These are phyloP conservation scores for Coniella lustricola DNA, from an alignment of 2,329 filamentous ascomycete species.

Conservation along the genomic window DNA sequence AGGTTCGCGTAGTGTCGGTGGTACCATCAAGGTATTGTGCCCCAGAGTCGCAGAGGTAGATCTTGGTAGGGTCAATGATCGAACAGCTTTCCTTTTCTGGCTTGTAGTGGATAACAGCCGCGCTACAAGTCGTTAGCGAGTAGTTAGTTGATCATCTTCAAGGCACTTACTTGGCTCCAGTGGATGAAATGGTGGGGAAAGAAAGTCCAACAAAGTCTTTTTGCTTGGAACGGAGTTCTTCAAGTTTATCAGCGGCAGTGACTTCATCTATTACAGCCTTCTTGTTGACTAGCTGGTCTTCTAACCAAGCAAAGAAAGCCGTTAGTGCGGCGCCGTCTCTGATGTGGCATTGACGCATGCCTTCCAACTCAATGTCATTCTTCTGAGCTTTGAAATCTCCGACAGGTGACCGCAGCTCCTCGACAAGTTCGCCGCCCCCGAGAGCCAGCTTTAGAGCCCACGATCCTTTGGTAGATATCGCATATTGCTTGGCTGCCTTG, in stretches of 20 bases:
- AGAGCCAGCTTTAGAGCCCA: constrained; percentile 87
- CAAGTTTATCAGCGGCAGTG: constrained; percentile 83
- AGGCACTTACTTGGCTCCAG: constrained; percentile 60
- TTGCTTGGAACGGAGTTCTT: constrained; percentile 61
- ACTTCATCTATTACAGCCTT: constrained; percentile 77
- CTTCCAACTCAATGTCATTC: constrained; percentile 80
- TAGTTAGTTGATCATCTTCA: neutral
- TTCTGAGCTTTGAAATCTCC: constrained; percentile 91
- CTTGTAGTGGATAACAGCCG: constrained; percentile 92
- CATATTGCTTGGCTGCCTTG: constrained; percentile 54
- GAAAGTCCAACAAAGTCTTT: constrained; percentile 82
- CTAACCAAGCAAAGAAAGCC: constrained; percentile 94
- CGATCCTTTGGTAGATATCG: constrained; percentile 82
- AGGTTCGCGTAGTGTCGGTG: constrained; percentile 87
- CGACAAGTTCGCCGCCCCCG: constrained; percentile 77
- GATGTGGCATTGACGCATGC: constrained; percentile 91
- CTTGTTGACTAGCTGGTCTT: constrained; percentile 74
- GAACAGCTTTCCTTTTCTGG: constrained; percentile 78
- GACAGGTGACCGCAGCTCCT: constrained; percentile 81
- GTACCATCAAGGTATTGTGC: constrained; percentile 96
- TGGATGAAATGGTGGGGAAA: constrained; percentile 94
- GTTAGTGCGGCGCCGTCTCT: constrained; percentile 86
- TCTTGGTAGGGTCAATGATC: constrained; percentile 70
- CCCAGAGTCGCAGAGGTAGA: constrained; percentile 95
- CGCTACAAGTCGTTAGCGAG: constrained; percentile 45